A percentile compares a stretch with the other conserved stretches of the same genome.
These are phyloP conservation scores for Trichoderma gamsii DNA, from an alignment of 495 filamentous ascomycete species.

Conservation along the genomic window DNA sequence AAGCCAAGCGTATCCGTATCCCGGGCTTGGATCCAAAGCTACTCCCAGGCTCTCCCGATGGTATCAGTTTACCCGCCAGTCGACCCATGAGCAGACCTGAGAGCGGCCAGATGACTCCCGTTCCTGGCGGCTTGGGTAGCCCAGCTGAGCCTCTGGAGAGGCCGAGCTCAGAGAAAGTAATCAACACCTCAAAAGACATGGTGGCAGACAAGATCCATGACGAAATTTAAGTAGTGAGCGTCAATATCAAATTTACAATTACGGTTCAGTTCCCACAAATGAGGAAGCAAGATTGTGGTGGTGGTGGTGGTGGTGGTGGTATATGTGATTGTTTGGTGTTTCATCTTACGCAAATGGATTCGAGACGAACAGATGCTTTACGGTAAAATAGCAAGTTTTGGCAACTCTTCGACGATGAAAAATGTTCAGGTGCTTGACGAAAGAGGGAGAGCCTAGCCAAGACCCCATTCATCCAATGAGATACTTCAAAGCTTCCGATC, in stretches of 20 bases:
- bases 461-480: background rate
- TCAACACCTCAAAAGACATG: conserved; percentile 39
- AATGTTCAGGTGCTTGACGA: background rate
- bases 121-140: conserved; percentile 29
- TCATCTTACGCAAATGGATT: background rate
- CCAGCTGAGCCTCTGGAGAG: conserved; percentile 32
- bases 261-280: background rate
- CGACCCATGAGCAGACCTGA: conserved; percentile 16
- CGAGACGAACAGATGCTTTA: background rate
- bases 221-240: conserved; percentile 21
- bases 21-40: conserved; percentile 42
- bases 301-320: too few species aligned
- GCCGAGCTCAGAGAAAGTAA: conserved; percentile 36
- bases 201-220: conserved; percentile 43
- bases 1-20: conserved; percentile 73
- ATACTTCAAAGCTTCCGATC: background rate
- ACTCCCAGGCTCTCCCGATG: conserved; percentile 68
- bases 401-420: background rate
- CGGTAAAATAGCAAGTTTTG: background rate
- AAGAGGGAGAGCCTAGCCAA: background rate
- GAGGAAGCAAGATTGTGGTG: background rate
- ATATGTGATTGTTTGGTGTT: background rate
- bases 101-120: conserved; percentile 26
- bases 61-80: conserved; percentile 62
- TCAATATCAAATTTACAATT: background rate